Base-by-base conservation (phyloP, 352 stramenopile genomes). In the Globisporangium lucens region DNA sequence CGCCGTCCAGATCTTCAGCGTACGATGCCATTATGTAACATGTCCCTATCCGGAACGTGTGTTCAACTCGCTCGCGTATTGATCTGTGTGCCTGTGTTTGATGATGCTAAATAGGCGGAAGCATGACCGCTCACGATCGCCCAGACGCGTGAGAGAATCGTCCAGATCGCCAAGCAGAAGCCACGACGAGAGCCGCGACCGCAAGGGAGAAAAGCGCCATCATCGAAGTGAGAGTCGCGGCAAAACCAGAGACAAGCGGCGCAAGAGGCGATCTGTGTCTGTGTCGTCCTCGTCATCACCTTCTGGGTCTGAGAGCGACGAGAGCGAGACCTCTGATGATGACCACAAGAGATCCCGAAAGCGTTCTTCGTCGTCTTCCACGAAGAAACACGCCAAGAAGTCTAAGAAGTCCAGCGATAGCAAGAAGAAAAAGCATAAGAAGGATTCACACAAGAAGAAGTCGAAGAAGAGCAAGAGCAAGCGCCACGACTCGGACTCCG, bases 351-450 rank as follows among this genome's bases (percentile, higher is more conserved):
- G 41, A 22, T 68, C 61, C 2, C 29, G n/a, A 8, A 55, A 61
- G 61, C 7, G 33, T 13, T 61, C 61, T 15, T 58, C 51, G 51
- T 67, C 15, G 51, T 67, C 15, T 51, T 51, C 62, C 10, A 80
- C 75, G 63, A 89, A 84, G 57, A 76, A 81, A 27, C 65, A 47
- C 27, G 38, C 7, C 9, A 64, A 60, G 41, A 89, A 80, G 20
- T 46, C 61, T 47, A 83, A 74, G 51, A 76, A 63, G 36, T 56
- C 59, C 6, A 65, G 36, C 33, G 51, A 67, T 8, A 71, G 53
- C 10, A 72, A 74, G 10, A 70, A 78, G 30, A 74, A 74, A 33
- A 85, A 81, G 58, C 78, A 81, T 56, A 80, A 78, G 35, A 78
- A 85, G 56, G 70, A 75, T 15, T 60, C 29, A 17, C 56, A 67